Percentiles rank a stretch among this genome's conserved stretches.
Conservation (phyloP, 805 yeast genomes). For the Ogataea naganishii region DNA sequence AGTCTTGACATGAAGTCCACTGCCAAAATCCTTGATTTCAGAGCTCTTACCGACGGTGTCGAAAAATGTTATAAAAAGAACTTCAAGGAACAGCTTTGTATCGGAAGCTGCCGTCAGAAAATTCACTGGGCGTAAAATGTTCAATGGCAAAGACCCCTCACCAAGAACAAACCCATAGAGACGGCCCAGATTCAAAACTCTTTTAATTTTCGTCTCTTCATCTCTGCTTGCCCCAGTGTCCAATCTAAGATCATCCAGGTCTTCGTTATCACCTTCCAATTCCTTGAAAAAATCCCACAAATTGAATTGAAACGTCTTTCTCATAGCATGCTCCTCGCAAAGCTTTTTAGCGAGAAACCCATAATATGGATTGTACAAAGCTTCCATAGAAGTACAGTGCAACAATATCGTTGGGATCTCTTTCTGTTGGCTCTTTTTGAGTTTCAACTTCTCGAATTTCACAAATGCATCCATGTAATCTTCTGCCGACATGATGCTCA, state of each 20-base stretch:
- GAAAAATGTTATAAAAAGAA: conserved; percentile 59
- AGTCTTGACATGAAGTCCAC: conserved; percentile 26
- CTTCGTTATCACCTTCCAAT: conserved; percentile 46
- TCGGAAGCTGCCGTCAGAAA: conserved; percentile 59
- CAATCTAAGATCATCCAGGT: conserved; percentile 28
- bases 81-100: conserved; percentile 61
- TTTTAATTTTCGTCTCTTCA: conserved; percentile 50
- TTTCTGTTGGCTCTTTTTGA: conserved; percentile 72
- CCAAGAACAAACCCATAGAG: conserved; percentile 72
- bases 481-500: conserved; percentile 90
- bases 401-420: conserved; percentile 81
- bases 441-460: conserved; percentile 67
- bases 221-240: conserved; percentile 27
- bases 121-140: conserved; percentile 63
- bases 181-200: conserved; percentile 65
- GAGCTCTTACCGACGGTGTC: conserved; percentile 58
- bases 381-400: conserved; percentile 82
- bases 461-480: conserved; percentile 85
- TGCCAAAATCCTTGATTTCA: conserved; percentile 37
- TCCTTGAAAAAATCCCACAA: conserved; percentile 82
- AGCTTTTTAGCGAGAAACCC: conserved; percentile 69
- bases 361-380: conserved; percentile 83
- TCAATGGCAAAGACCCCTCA: conserved; percentile 66
- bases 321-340: conserved; percentile 63
- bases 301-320: conserved; percentile 80